A percentile compares a stretch with the other conserved stretches of the same genome.
phyloP scores from a whole-genome alignment of 352 stramenopile species.

The Pythium guiyangense region DNA sequence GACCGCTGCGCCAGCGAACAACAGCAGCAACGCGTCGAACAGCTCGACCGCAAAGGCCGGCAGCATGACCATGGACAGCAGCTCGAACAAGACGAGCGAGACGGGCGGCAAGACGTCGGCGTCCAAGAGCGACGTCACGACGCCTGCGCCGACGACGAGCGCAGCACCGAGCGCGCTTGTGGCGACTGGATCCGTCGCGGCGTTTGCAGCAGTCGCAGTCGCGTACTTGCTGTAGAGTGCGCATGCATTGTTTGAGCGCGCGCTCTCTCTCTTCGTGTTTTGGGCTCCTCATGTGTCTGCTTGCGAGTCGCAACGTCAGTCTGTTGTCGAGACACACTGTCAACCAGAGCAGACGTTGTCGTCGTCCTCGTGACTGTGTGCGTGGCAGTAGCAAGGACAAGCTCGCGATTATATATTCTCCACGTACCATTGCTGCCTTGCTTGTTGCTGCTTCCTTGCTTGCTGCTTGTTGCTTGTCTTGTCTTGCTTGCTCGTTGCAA shows the following conservation, averaged over 20 bases:
- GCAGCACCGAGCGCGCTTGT: neutral
- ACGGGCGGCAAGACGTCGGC: constrained; percentile 2
- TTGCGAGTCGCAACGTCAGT: neutral
- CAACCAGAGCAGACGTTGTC: too few relatives aligned
- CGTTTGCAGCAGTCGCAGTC: constrained; percentile 2
- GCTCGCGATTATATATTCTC: too few relatives aligned
- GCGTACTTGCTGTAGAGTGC: constrained; percentile 7
- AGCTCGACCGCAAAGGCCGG: constrained; percentile 9
- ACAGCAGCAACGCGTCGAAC: neutral
- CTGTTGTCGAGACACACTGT: too few relatives aligned
- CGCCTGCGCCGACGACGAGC: constrained; percentile 1
- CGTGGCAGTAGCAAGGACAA: too few relatives aligned
- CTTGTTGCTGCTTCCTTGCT: too few relatives aligned
- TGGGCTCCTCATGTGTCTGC: too few relatives aligned
- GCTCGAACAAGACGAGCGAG: neutral
- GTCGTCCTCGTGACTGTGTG: too few relatives aligned
- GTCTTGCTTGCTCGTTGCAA: too few relatives aligned
- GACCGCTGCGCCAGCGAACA: neutral
- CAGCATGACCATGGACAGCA: constrained; percentile 5
- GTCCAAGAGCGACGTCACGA: neutral
- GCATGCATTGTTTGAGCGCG: too few relatives aligned
- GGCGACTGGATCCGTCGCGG: neutral
- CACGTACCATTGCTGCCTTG: too few relatives aligned
- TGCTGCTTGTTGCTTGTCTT: too few relatives aligned
- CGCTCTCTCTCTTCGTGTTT: too few relatives aligned